Evolutionary conservation across 257 asterid genomes (phyloP).

Genomic region (Scutellaria minor): DNA sequence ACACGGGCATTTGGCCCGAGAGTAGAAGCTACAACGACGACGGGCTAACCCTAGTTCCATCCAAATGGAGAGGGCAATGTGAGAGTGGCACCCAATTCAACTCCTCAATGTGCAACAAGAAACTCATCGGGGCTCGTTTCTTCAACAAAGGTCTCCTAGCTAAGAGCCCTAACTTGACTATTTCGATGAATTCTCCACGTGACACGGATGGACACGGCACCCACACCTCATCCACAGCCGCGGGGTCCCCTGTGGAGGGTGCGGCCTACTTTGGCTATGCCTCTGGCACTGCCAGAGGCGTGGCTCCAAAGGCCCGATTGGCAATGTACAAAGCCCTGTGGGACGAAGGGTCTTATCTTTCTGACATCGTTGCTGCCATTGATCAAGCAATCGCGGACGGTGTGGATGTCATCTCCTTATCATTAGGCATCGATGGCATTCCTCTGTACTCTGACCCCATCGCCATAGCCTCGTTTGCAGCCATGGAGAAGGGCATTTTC

Average conservation of each 20-base stretch:
- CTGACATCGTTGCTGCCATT: conserved; percentile 75
- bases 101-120: conserved; percentile 68
- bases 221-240: conserved; percentile 78
- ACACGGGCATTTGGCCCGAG: conserved; percentile 85
- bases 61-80: conserved; percentile 71
- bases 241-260: conserved; percentile 53
- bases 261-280: conserved; percentile 72
- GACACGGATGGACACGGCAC: conserved; percentile 80
- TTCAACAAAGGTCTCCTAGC: conserved; percentile 71
- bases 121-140: conserved; percentile 72
- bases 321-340: conserved; percentile 75
- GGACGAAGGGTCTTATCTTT: conserved; percentile 51
- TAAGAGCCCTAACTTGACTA: conserved; percentile 51
- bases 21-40: conserved; percentile 61
- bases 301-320: conserved; percentile 65
- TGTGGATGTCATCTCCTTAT: conserved; percentile 65
- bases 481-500: conserved; percentile 71
- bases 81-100: conserved; percentile 63
- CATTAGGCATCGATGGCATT: conserved; percentile 54
- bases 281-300: conserved; percentile 58
- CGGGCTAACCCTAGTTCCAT: conserved; percentile 56
- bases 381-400: conserved; percentile 68
- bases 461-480: conserved; percentile 72
- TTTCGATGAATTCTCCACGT: conserved; percentile 63
- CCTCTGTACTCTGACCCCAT: conserved; percentile 57